phyloP scores from a whole-genome alignment of 2,329 filamentous ascomycete genomes.

The Anthostomella pinea region DNA sequence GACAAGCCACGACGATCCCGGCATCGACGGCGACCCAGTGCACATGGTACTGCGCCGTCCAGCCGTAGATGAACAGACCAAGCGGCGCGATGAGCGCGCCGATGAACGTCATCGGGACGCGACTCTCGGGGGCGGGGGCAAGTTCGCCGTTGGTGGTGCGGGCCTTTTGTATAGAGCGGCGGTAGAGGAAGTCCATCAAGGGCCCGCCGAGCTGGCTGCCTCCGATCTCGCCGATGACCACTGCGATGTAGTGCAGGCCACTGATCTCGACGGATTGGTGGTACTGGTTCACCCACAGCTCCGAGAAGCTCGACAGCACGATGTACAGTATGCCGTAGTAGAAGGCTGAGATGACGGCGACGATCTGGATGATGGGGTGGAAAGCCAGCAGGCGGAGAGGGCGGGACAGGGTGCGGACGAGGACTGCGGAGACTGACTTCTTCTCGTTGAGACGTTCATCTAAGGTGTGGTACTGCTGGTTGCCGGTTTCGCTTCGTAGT shows the following conservation, averaged over 20 bases:
- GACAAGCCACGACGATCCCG: slow-evolving; percentile 32
- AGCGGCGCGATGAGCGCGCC: slow-evolving; percentile 43
- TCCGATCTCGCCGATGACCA: slow-evolving; percentile 59
- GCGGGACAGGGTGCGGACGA: slow-evolving; percentile 43
- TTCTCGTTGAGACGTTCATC: slow-evolving; percentile 36
- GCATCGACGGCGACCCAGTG: slow-evolving; percentile 40
- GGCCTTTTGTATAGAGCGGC: neutral
- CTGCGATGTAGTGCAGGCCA: slow-evolving; percentile 63
- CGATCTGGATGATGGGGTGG: slow-evolving; percentile 58
- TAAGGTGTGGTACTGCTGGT: slow-evolving; percentile 32
- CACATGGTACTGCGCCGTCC: slow-evolving; percentile 36
- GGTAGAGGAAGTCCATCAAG: slow-evolving; percentile 41
- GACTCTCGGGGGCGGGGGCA: slow-evolving; percentile 56
- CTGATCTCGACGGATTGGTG: slow-evolving; percentile 53
- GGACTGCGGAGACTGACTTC: slow-evolving; percentile 22
- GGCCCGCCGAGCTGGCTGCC: slow-evolving; percentile 47
- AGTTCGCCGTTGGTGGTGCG: slow-evolving; percentile 15
- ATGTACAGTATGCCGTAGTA: slow-evolving; percentile 64
- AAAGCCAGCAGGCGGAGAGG: slow-evolving; percentile 55
- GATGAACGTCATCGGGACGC: slow-evolving; percentile 57
- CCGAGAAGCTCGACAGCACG: slow-evolving; percentile 59
- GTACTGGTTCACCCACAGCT: slow-evolving; percentile 56
- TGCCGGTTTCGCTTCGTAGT: slow-evolving; percentile 32
- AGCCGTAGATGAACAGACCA: slow-evolving; percentile 43
- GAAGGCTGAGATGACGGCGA: slow-evolving; percentile 54